These are phyloP conservation scores for Patellifolia procumbens DNA, from an alignment of 179 eudicot genomes.

Conservation along the genomic window DNA sequence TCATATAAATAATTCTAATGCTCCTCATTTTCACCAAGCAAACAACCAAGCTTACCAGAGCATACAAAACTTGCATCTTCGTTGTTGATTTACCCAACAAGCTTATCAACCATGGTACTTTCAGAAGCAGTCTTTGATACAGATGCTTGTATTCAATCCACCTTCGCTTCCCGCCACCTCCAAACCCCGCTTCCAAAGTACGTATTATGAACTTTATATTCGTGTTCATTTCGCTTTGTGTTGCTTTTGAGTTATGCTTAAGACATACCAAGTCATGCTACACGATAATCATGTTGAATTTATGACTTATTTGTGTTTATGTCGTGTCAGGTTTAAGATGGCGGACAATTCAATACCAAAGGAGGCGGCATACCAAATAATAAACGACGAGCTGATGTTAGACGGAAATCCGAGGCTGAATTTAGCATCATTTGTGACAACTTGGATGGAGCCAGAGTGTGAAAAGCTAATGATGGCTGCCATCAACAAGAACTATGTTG, in stretches of 20 bases:
- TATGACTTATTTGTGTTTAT: background rate
- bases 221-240: background rate
- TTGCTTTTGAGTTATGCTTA: background rate
- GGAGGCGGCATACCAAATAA: conserved; percentile 51
- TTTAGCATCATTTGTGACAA: conserved; percentile 47
- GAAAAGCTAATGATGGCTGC: conserved; percentile 46
- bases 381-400: conserved; percentile 49
- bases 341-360: conserved; percentile 39
- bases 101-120: conserved; percentile 15
- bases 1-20: conserved; percentile 1
- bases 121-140: conserved; percentile 1
- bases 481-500: conserved; percentile 52
- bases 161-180: conserved; percentile 29
- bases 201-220: background rate
- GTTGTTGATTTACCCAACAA: background rate
- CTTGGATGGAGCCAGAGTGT: conserved; percentile 54
- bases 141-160: conserved; percentile 22
- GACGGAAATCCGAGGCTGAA: conserved; percentile 49
- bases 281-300: background rate
- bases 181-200: conserved; percentile 28
- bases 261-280: background rate
- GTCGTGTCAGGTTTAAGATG: conserved; percentile 31
- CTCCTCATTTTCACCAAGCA: background rate
- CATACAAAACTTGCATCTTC: background rate
- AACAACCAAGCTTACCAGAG: background rate